Base-by-base conservation (phyloP, 352 stramenopile species). In the Phytophthora idaei region DNA sequence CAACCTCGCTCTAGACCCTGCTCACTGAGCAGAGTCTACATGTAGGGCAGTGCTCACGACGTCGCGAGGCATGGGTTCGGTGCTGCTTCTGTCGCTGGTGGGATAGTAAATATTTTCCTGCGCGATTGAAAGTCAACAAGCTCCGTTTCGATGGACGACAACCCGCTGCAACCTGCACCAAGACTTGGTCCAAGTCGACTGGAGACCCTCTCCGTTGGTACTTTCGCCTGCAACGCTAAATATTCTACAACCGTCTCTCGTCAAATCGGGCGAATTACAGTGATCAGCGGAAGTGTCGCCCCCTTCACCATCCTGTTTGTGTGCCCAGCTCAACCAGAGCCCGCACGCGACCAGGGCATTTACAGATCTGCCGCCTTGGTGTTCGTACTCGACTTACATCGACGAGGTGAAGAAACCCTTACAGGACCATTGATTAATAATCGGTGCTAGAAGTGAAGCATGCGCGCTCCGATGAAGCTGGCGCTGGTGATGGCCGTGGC, bases 381-480 rank as follows among this genome's bases (percentile, higher is more conserved):
- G 53, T 73, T 61, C 52, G 65, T 57, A 57, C 65, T 45, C n/a
- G 29, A 68, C 29, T 46, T 64, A 48, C 29, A 57, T n/a, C 12
- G 42, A 31, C 37, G 5, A 54, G 17, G 39, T 54, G 17, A 21
- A 52, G 25, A 55, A 27, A 21, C 21, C 21, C 21, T 1, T 15
- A 14, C 28, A n/a, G 29, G 44, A 32, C 47, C 15, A 29, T 25
- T 32, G 8, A 46, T 45, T 60, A 52, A 52, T 45, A 37, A 47
- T 29, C 45, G 39, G 12, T 41, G 14, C 36, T 50, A 45, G 12
- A 37, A 9, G 36, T 42, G 44, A 48, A 55, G 21, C 31, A 73
- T 74, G 67, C 54, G 49, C 8, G 45, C 55, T 45, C 60, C 61
- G 25, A 71, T 74, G 68, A 75, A 72, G 54, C 47, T 75, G 48